Percentiles rank a stretch among this genome's conserved stretches.
phyloP scores from a whole-genome alignment of 1,284 basidiomycete genomes.

The Pseudomicrostroma phylloplanum region DNA sequence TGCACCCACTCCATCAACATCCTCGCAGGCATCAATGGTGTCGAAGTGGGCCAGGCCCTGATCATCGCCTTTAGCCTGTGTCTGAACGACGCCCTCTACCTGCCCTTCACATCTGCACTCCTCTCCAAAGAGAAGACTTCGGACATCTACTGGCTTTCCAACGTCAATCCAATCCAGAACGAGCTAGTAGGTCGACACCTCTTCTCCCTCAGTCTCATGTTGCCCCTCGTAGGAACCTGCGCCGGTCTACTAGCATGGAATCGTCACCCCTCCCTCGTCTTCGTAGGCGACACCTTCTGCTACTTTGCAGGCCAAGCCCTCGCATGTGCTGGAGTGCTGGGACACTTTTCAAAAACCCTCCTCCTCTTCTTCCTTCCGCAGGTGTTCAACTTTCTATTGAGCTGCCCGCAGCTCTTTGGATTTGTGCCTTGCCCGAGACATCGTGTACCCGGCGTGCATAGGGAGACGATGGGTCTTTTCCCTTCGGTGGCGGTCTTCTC shows the following conservation, averaged over 20 bases:
- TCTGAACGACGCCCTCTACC: constrained; percentile 82
- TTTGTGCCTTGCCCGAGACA: constrained; percentile 89
- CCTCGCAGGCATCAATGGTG: constrained; percentile 92
- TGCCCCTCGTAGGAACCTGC: constrained; percentile 85
- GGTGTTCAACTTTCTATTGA: constrained; percentile 92
- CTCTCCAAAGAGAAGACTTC: not conserved
- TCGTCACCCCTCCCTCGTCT: constrained; percentile 77
- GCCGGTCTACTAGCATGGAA: constrained; percentile 60
- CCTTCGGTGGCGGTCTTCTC: constrained; percentile 32
- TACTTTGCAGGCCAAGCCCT: constrained; percentile 69
- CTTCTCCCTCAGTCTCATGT: constrained; percentile 92
- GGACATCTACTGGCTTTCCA: constrained; percentile 40
- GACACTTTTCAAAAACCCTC: constrained; percentile 94
- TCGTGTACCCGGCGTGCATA: constrained; percentile 68
- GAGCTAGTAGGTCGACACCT: constrained; percentile 85
- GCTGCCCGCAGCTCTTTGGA: constrained; percentile 89
- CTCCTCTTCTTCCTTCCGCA: constrained; percentile 96
- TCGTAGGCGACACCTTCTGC: constrained; percentile 95
- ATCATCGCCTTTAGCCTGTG: constrained; percentile 86
- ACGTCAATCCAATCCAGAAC: constrained; percentile 23
- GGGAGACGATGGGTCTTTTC: constrained; percentile 17
- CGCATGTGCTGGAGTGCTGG: constrained; percentile 51
- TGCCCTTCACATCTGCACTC: constrained; percentile 12
- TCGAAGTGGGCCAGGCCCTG: constrained; percentile 81
- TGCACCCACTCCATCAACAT: constrained; percentile 99